These are phyloP conservation scores for Brettanomyces custersianus DNA, from an alignment of 805 yeast species.

Conservation along the genomic window DNA sequence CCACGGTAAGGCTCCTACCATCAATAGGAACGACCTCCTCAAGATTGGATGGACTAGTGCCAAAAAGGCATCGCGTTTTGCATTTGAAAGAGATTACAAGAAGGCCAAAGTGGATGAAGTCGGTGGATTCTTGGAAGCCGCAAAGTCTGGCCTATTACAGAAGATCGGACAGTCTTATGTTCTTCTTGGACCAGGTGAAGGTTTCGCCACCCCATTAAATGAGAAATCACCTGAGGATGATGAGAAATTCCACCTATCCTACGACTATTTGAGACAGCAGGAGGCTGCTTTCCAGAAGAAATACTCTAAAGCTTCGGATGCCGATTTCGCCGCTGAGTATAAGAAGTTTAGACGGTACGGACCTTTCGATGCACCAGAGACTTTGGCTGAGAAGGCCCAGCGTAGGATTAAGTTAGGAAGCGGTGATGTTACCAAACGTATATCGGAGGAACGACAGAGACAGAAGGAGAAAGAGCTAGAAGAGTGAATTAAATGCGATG, in stretches of 20 bases:
- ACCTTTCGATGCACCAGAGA: constrained; percentile 39
- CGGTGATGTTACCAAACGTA: constrained; percentile 11
- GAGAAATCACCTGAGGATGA: constrained; percentile 11
- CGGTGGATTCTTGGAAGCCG: constrained; percentile 75
- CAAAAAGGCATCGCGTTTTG: constrained; percentile 59
- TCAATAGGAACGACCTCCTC: constrained; percentile 47
- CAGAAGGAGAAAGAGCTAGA: constrained; percentile 4
- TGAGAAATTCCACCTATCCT: constrained; percentile 19
- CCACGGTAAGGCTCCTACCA: constrained; percentile 19
- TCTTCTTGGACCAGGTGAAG: constrained; percentile 69
- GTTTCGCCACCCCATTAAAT: constrained; percentile 41
- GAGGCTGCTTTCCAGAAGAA: constrained; percentile 8
- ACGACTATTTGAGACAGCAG: constrained; percentile 20
- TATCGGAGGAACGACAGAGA: not conserved
- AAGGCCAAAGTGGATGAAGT: constrained; percentile 50
- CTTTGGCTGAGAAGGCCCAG: constrained; percentile 29
- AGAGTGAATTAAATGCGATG: not conserved
- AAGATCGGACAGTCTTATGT: constrained; percentile 51
- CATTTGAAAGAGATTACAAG: constrained; percentile 63
- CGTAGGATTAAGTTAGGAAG: constrained; percentile 30
- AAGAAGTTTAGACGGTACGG: constrained; percentile 65
- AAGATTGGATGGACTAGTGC: constrained; percentile 94
- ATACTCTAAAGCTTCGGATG: constrained; percentile 26
- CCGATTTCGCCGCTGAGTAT: constrained; percentile 32
- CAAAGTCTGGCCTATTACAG: constrained; percentile 59